These are phyloP conservation scores for Leishmania aethiopica DNA, from an alignment of 208 protist genomes.

Conservation along the genomic window DNA sequence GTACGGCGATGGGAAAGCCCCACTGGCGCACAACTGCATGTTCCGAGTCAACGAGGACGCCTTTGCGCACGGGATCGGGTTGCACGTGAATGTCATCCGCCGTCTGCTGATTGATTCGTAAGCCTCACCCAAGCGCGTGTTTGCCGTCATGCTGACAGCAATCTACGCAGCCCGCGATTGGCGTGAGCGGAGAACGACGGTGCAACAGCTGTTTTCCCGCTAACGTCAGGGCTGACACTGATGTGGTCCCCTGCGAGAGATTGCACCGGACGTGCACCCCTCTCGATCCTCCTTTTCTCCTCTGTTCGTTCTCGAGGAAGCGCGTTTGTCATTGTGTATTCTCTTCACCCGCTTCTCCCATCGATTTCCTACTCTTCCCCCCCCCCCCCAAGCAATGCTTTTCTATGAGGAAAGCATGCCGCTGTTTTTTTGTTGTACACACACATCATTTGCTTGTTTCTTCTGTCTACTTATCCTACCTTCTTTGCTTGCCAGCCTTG, in stretches of 20 bases:
- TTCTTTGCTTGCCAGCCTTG: neutral
- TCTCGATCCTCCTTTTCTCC: neutral
- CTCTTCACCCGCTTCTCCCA: neutral
- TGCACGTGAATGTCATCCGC: conserved; percentile 49
- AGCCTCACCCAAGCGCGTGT: neutral
- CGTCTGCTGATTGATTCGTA: conserved; percentile 14
- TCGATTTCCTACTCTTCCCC: neutral
- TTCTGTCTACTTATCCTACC: neutral
- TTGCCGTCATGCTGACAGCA: neutral
- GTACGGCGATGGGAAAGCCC: neutral
- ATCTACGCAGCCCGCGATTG: neutral
- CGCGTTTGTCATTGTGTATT: neutral
- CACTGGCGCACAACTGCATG: conserved; percentile 40
- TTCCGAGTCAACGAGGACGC: conserved; percentile 55
- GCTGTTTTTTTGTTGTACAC: neutral
- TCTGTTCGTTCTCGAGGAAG: neutral
- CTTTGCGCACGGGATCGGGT: conserved; percentile 49
- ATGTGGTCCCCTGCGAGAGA: neutral
- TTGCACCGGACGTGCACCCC: no score
- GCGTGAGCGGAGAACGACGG: neutral
- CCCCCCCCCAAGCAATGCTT: no score
- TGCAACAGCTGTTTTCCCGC: neutral
- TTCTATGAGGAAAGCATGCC: neutral
- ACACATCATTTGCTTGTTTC: neutral
- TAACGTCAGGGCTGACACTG: neutral